Conservation (phyloP, 2,329 filamentous ascomycete species). For the Aspergillus aculeatinus region DNA sequence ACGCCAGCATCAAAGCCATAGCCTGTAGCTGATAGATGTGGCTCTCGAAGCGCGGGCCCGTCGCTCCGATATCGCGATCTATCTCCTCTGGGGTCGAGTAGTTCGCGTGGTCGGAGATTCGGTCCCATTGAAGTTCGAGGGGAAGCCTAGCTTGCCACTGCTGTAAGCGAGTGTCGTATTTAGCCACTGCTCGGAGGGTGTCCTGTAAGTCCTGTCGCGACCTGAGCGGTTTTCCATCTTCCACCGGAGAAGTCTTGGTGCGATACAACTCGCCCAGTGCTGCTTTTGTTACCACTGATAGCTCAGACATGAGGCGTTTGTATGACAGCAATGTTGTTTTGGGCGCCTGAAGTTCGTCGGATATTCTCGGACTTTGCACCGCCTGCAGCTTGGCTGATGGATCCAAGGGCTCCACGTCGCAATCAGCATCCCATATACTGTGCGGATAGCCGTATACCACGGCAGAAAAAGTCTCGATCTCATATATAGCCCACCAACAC, state of each 20-base stretch:
- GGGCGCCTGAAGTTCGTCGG: slow-evolving; percentile 8
- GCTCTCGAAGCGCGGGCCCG: slow-evolving; percentile 22
- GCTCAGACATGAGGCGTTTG: slow-evolving; percentile 28
- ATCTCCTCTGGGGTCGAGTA: slow-evolving; percentile 22
- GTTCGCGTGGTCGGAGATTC: background rate
- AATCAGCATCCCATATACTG: slow-evolving; percentile 35
- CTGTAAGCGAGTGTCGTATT: slow-evolving; percentile 8
- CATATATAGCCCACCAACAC: slow-evolving; percentile 45
- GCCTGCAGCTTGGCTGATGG: slow-evolving; percentile 19
- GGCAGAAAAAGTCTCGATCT: slow-evolving; percentile 43
- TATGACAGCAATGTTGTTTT: slow-evolving; percentile 22
- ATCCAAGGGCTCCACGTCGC: slow-evolving; percentile 31
- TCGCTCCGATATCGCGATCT: slow-evolving; percentile 25
- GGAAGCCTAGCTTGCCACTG: slow-evolving; percentile 22
- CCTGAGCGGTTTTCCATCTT: background rate
- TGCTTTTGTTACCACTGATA: slow-evolving; percentile 20
- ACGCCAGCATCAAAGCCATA: slow-evolving; percentile 34
- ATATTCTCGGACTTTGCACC: slow-evolving; percentile 10
- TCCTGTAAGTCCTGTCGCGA: background rate
- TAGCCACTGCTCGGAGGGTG: slow-evolving; percentile 10
- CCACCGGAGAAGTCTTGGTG: slow-evolving; percentile 2
- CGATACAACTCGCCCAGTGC: slow-evolving; percentile 22
- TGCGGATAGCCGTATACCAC: slow-evolving; percentile 43
- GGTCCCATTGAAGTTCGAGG: slow-evolving; percentile 3
- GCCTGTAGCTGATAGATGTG: slow-evolving; percentile 35